Base-by-base conservation (phyloP, 768 basidiomycete species). In the Amanita phalloides region DNA sequence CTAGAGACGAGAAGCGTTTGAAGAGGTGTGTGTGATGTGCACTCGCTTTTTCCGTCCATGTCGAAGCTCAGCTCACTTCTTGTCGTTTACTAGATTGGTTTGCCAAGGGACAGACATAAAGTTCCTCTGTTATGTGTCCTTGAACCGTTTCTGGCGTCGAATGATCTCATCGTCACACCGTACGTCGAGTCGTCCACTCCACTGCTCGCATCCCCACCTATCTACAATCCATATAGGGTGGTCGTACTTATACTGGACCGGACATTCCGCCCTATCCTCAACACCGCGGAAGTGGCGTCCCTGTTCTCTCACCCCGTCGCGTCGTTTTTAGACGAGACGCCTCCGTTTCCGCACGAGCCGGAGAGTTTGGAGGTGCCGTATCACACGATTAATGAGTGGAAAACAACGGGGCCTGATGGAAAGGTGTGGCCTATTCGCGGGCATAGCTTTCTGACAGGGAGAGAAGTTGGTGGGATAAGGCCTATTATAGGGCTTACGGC, bases 401-500 rank as follows among this genome's bases (percentile, higher is more conserved):
- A 66, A 10, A 76, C 72, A 62, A 62, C 65, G n/a, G 69, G 71
- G 20, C 70, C 72, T 1, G 66, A 70, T 6, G 64, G 62, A 6
- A 50, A 58, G 2, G 64, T 60, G 37, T 67, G 74, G 37, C 62
- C 61, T 5, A 68, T 75, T 14, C 78, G 89, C 21, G 72, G 81
- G 56, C 91, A 94, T 65, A 70, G 74, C 14, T 95, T 95, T 69
- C 71, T 92, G 47, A 95, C 91, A 1, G 92, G 92, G 0, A 71
- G 90, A 38, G 91, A 95, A 62, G 80, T 76, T 2, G 82, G 83
- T 11, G 90, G 91, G 0, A 77, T 90, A 11, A 93, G 90, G 60
- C 91, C 91, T n/a, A 79, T 94, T 0, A 89, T 82, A 57, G 91
- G 91, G 6, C 66, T 95, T 7, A 95, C 91, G 26, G 81, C 90